Percentiles rank a stretch among this genome's conserved stretches.
phyloP scores from a whole-genome alignment of 2,329 filamentous ascomycete species.

The Ceratocystis cubensis region DNA sequence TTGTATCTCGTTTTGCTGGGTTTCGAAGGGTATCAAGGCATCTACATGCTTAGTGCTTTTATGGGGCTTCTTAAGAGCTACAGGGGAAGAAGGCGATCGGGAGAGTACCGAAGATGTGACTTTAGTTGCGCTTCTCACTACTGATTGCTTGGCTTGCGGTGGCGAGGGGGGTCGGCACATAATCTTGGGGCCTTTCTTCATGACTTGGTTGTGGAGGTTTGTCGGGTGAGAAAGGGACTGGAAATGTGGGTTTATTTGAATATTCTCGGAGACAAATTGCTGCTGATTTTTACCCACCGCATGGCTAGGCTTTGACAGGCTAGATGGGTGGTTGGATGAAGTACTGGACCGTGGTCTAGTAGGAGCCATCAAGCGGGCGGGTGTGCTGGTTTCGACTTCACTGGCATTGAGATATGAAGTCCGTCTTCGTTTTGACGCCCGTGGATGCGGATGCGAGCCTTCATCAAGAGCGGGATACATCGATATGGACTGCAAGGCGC shows the following conservation, averaged over 20 bases:
- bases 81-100: not conserved
- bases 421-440: conserved; percentile 4
- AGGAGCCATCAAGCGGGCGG: conserved; percentile 1
- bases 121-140: not conserved
- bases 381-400: conserved; percentile 19
- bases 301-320: not conserved
- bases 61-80: not conserved
- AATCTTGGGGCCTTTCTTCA: not conserved
- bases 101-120: no score
- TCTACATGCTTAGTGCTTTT: not conserved
- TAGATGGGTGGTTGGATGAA: not conserved
- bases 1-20: not conserved
- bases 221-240: not conserved
- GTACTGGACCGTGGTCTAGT: not conserved
- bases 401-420: conserved; percentile 13
- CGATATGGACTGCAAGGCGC: not conserved
- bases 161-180: not conserved
- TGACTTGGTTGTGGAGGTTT: not conserved
- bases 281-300: not conserved
- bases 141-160: not conserved
- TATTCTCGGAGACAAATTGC: not conserved
- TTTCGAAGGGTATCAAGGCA: not conserved
- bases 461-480: not conserved
- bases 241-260: not conserved
- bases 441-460: not conserved